Percentiles rank a stretch among this genome's conserved stretches.
Evolutionary conservation across 768 basidiomycete genomes (phyloP).

Genomic region (Psilocybe azurescens): DNA sequence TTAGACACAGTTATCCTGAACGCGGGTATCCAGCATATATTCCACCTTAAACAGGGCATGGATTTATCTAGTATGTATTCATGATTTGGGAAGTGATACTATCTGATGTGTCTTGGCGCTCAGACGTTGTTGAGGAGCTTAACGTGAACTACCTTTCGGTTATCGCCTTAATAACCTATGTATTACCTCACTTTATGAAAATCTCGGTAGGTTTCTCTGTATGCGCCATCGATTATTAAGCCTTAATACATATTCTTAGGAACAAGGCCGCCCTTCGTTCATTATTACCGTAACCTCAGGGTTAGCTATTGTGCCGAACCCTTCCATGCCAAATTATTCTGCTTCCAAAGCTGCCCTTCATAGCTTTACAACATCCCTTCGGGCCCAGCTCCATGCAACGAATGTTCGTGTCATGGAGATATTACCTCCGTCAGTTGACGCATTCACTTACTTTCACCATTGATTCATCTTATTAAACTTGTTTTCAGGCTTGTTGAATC

Average conservation of each 20-base stretch:
- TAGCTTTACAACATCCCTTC: conserved; percentile 53
- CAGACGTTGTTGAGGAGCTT: conserved; percentile 52
- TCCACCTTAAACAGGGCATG: conserved; percentile 46
- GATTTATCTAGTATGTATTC: conserved; percentile 39
- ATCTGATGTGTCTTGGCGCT: neutral
- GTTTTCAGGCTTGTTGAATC: conserved; percentile 58
- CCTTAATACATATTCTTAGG: conserved; percentile 30
- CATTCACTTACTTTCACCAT: too few species aligned
- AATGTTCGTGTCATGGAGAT: conserved; percentile 62
- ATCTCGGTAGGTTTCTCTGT: conserved; percentile 43
- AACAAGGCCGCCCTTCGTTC: conserved; percentile 49
- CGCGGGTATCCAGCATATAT: conserved; percentile 57
- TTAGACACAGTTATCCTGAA: conserved; percentile 59
- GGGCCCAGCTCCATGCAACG: conserved; percentile 49
- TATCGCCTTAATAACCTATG: conserved; percentile 49
- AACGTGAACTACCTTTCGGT: conserved; percentile 60
- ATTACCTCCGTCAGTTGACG: conserved; percentile 55
- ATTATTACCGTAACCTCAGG: conserved; percentile 58
- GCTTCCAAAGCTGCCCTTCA: conserved; percentile 65
- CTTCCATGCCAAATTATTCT: conserved; percentile 52
- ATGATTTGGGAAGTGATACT: neutral
- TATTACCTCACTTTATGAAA: conserved; percentile 60
- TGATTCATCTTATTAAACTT: neutral
- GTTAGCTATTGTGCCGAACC: conserved; percentile 50
- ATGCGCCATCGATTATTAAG: neutral